A percentile compares a stretch with the other conserved stretches of the same genome.
Conservation (phyloP, 2,329 filamentous ascomycete species). For the Sarocladium brachiariae region DNA sequence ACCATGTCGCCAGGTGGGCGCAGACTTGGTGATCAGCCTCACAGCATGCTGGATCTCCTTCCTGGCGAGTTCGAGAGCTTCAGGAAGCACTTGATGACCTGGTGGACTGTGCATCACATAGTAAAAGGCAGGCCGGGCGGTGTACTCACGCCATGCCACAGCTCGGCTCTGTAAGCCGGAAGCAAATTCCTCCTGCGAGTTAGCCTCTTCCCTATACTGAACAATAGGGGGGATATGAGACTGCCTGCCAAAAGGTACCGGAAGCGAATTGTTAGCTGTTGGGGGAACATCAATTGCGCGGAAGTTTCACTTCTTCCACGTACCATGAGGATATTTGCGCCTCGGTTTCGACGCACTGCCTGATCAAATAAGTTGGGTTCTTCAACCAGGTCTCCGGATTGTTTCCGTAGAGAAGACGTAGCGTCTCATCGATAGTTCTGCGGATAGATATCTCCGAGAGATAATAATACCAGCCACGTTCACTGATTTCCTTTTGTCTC, state of each 20-base stretch:
- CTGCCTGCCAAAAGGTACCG: not conserved
- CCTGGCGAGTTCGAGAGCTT: not conserved
- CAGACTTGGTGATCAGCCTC: not conserved
- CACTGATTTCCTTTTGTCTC: too few relatives aligned
- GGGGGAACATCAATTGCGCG: too few relatives aligned
- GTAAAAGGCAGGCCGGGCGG: not conserved
- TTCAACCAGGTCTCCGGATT: not conserved
- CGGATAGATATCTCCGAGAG: constrained; percentile 17
- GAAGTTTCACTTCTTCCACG: too few relatives aligned
- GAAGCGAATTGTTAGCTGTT: not conserved
- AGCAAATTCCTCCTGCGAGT: not conserved
- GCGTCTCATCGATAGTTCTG: constrained; percentile 14
- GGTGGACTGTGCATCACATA: not conserved
- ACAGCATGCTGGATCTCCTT: not conserved
- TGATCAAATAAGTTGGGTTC: not conserved
- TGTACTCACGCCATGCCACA: not conserved
- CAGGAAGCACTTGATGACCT: not conserved
- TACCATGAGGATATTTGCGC: not conserved
- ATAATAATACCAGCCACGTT: constrained; percentile 18
- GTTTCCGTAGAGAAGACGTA: not conserved
- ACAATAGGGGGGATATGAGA: not conserved
- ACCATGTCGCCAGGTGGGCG: not conserved
- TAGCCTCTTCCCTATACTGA: not conserved
- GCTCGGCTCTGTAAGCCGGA: not conserved
- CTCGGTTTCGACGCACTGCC: not conserved